Evolutionary conservation across 208 protist species (phyloP), one percentile per base, ranked within the genome.

Genomic region (Wallacemonas sp.): DNA sequence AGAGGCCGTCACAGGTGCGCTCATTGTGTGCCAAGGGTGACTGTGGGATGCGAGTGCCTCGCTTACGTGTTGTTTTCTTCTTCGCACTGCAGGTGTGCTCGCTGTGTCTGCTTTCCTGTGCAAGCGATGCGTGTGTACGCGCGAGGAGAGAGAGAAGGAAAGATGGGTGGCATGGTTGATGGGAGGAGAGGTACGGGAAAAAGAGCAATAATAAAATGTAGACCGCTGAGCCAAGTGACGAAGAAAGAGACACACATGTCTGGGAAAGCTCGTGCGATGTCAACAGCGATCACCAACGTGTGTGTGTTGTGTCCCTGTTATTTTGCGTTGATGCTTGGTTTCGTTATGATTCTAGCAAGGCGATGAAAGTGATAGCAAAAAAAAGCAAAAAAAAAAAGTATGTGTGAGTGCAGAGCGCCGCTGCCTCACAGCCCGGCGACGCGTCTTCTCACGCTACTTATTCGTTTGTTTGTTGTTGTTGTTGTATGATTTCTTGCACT

Each of bases 71-170:
- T 55, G n/a, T 55, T 26, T 8, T 32, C 16, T 9, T 21, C 21
- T 6, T 47, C 16, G 41, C n/a, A n/a, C n/a, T n/a, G n/a, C n/a
- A n/a, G n/a, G n/a, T n/a, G n/a, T n/a, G n/a, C n/a, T n/a, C n/a
- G n/a, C n/a, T n/a, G n/a, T n/a, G n/a, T n/a, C n/a, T n/a, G n/a
- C n/a, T n/a, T n/a, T n/a, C n/a, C n/a, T n/a, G n/a, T n/a, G n/a
- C n/a, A n/a, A n/a, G n/a, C 9, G 36, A 17, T 41, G 6, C 6
- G 36, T 41, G 14, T 6, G 14, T 41, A 14, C 9, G 9, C 9
- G 36, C 9, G 36, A 14, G 14, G 36, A 56, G 12, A 29, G 9
- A 2, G 21, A 65, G 19, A 34, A 76, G 65, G 55, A 69, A 75
- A 63, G 60, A 27, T 34, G 47, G 16, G 32, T 27, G 23, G 5